Evolutionary conservation across 257 asterid species (phyloP), one percentile per base, ranked within the genome.

Genomic region (Oldenlandia corymbosa): DNA sequence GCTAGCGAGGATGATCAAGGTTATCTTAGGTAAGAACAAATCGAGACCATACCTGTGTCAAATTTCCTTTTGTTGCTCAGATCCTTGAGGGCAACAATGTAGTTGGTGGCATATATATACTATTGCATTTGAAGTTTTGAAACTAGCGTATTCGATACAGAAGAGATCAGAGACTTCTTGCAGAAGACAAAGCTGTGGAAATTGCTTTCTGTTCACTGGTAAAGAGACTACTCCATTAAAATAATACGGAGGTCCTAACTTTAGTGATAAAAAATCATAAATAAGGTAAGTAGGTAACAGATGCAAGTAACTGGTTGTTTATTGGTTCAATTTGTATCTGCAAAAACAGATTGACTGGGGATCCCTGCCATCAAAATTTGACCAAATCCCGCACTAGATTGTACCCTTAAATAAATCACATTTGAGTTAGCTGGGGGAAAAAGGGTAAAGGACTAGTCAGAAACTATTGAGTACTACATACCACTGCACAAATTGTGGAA

Each of bases 161-260:
- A n/a, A 43, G 11, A 11, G 21, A 17, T n/a, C 1, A 7, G 31
- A 59, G 30, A 59, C 34, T 27, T 26, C 54, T 61, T 27, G 12
- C 9, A 36, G 66, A 61, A 61, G 66, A n/a, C 49, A 46, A 13
- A 39, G 20, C 28, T 28, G 12, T 26, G 20, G 50, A 37, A 59
- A 17, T 54, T 51, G 24, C n/a, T 21, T 20, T 1, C 45, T 36
- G 14, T 26, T 2, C 3, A 53, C 37, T 4, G 11, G 1, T 37
- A 13, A 37, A 37, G 7, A 9, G 43, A 37, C 5, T 9, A 13
- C 10, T 2, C 3, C 30, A 50, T 48, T 48, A 48, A 48, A 48
- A 37, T 37, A 37, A 37, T 37, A 37, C 10, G 43, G 43, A 37
- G 43, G 43, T 37, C 10, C n/a, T n/a, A n/a, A n/a, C n/a, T n/a